Base-by-base conservation (phyloP, 2,329 filamentous ascomycete genomes). In the Penicillium sclerotigenum region DNA sequence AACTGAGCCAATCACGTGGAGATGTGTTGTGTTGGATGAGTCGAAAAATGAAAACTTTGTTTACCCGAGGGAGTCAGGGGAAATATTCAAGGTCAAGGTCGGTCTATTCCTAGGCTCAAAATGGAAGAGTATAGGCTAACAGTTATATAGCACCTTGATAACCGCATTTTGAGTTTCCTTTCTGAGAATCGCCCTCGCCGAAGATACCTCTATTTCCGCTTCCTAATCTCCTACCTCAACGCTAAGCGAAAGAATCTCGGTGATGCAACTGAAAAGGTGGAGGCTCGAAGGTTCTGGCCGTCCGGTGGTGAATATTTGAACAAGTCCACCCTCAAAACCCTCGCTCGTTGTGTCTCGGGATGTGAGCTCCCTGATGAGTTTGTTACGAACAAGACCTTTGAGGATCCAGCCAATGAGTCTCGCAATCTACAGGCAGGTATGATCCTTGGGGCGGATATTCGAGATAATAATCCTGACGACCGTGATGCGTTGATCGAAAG, bases 161-260 rank as follows among this genome's bases (percentile, higher is more conserved):
- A 52, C 13, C 57, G 51, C 29, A 45, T 52, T 18, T 43, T 65
- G 14, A 49, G 18, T 7, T 65, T 66, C 40, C 40, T 56, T 11
- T 56, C 47, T 13, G 45, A 60, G 2, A 59, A 60, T n/a, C 52
- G 59, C 5, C 64, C 64, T 28, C 51, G 59, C 9, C 48, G 52
- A 5, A 34, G 60, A 28, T 66, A 61, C 34, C 60, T 67, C 7
- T 65, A 62, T 47, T 65, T 65, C 45, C 43, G 62, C 10, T 67
- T 59, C 42, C 33, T 67, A 0, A 59, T 65, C 18, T 62, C 63
- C 3, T 64, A 64, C 49, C 41, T 57, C 43, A 8, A 45, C 31
- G 47, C 51, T 8, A 55, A 52, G 34, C 41, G 34, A 20, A 3
- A 18, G n/a, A 34, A 34, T 33, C 29, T 50, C 16, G 11, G 13